A percentile compares a stretch with the other conserved stretches of the same genome.
phyloP scores from a whole-genome alignment of 2,329 filamentous ascomycete genomes.

The Emergomyces orientalis region DNA sequence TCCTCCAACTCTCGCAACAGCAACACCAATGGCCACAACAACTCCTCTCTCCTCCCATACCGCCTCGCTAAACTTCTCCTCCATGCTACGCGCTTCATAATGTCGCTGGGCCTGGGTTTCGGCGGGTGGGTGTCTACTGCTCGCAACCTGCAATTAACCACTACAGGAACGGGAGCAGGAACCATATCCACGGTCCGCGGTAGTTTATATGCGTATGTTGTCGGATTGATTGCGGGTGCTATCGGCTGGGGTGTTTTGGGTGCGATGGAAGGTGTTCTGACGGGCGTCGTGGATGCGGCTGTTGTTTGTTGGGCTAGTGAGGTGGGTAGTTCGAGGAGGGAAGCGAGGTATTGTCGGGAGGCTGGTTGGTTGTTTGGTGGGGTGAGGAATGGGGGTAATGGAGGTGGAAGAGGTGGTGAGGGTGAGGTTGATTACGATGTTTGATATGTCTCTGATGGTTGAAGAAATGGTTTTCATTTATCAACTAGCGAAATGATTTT shows the following conservation, averaged over 20 bases:
- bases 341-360: slow-evolving; percentile 77
- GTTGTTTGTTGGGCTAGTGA: slow-evolving; percentile 95
- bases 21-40: slow-evolving; percentile 26
- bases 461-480: not conserved
- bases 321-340: slow-evolving; percentile 52
- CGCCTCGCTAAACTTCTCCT: slow-evolving; percentile 83
- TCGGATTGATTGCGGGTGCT: slow-evolving; percentile 82
- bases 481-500: not conserved
- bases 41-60: slow-evolving; percentile 65
- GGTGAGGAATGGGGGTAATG: slow-evolving; percentile 10
- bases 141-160: slow-evolving; percentile 58
- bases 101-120: slow-evolving; percentile 82
- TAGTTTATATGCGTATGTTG: slow-evolving; percentile 87
- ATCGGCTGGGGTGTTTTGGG: slow-evolving; percentile 92
- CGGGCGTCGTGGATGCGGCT: slow-evolving; percentile 77
- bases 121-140: slow-evolving; percentile 95
- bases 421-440: not conserved
- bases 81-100: slow-evolving; percentile 82
- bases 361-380: slow-evolving; percentile 82
- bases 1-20: slow-evolving; percentile 35
- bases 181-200: slow-evolving; percentile 47
- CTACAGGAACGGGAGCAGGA: slow-evolving; percentile 22
- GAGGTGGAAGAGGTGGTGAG: no score
- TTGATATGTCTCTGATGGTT: not conserved
- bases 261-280: slow-evolving; percentile 79